Evolutionary conservation across 2,329 filamentous ascomycete genomes (phyloP).

Genomic region (Pseudocercospora macadamiae): DNA sequence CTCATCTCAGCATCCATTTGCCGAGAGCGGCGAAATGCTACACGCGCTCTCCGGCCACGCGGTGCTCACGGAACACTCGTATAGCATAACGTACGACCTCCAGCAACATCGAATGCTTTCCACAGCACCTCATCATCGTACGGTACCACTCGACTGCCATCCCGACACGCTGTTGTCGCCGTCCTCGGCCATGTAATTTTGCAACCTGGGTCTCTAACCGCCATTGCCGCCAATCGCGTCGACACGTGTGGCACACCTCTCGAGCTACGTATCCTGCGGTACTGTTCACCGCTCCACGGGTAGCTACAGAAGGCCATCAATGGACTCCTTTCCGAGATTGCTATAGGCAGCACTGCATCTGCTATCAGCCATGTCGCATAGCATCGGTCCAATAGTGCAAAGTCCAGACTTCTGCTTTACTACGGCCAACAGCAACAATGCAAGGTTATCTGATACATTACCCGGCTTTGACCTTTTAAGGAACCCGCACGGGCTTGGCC

Average conservation of each 20-base stretch:
- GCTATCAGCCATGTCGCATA: constrained; percentile 13
- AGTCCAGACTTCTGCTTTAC: not conserved
- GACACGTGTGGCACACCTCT: constrained; percentile 7
- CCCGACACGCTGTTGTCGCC: not conserved
- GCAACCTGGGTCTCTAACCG: not conserved
- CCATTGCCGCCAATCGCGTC: constrained; percentile 3
- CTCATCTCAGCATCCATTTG: not conserved
- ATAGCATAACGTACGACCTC: not conserved
- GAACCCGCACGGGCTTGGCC: constrained; percentile 4
- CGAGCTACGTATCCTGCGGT: constrained; percentile 7
- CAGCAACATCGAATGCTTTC: not conserved
- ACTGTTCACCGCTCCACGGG: constrained; percentile 4
- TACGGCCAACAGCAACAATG: not conserved
- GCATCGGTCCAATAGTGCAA: constrained; percentile 5
- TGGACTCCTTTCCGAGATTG: constrained; percentile 9
- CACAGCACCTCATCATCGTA: not conserved
- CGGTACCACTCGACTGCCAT: not conserved
- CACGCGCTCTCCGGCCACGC: not conserved
- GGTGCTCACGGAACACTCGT: not conserved
- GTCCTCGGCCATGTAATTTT: not conserved
- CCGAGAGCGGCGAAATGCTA: not conserved
- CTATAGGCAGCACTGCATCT: constrained; percentile 11
- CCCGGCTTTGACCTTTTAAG: constrained; percentile 6
- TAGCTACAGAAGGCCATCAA: constrained; percentile 11
- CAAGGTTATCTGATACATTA: constrained; percentile 1